These are phyloP conservation scores for Escallonia herrerae DNA, from an alignment of 129 eudicot genomes.

Conservation along the genomic window DNA sequence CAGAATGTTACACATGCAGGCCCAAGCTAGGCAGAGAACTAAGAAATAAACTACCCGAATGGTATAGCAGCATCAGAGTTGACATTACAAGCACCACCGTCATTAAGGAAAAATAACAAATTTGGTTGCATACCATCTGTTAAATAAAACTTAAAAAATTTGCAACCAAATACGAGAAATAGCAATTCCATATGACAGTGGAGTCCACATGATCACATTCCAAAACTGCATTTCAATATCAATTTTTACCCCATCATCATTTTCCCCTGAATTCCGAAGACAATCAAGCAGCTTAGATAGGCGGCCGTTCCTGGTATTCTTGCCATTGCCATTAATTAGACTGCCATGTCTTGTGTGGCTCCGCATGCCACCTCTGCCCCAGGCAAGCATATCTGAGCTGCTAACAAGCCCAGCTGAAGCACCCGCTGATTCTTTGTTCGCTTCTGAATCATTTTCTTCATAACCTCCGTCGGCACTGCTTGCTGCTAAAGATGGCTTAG, in stretches of 20 bases:
- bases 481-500: conserved; percentile 44
- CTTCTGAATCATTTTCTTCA: conserved; percentile 51
- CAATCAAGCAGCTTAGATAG: conserved; percentile 53
- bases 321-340: conserved; percentile 27
- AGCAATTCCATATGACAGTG: not conserved
- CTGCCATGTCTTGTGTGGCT: conserved; percentile 65
- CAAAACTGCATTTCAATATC: not conserved
- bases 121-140: not conserved
- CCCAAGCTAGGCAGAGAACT: not conserved
- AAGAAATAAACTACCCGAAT: not conserved
- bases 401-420: conserved; percentile 47
- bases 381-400: conserved; percentile 53
- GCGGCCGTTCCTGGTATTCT: conserved; percentile 36
- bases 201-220: not conserved
- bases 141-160: not conserved
- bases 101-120: not conserved
- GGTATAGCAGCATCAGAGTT: not conserved
- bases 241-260: conserved; percentile 50
- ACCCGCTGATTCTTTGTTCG: conserved; percentile 36
- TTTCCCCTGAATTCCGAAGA: conserved; percentile 42
- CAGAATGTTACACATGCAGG: conserved; percentile 3
- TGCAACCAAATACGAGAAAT: conserved; percentile 10
- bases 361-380: conserved; percentile 83
- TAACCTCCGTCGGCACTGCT: conserved; percentile 47
- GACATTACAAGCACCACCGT: not conserved